Evolutionary conservation across 192 early-diverging fungal species (phyloP).

Genomic region (Podochytrium sp.): DNA sequence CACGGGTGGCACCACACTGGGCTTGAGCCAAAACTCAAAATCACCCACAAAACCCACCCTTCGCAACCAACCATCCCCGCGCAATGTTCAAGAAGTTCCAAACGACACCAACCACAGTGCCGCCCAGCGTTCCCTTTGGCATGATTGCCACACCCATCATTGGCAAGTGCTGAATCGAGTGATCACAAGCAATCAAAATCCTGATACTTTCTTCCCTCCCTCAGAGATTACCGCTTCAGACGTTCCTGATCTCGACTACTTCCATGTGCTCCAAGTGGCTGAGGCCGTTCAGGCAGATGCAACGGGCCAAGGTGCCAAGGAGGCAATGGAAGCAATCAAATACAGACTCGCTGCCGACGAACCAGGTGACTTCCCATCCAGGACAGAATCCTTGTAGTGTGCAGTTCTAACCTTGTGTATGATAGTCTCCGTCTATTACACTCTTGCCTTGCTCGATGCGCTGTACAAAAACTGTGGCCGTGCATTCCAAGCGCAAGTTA

Average conservation of each 20-base stretch:
- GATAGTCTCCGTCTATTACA: slow-evolving; percentile 28
- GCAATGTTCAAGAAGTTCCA: too few species aligned
- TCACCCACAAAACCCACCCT: too few species aligned
- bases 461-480: slow-evolving; percentile 28
- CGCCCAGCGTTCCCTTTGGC: too few species aligned
- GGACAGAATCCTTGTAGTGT: not conserved
- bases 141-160: not conserved
- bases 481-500: not conserved
- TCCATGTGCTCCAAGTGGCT: not conserved
- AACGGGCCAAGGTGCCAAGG: not conserved
- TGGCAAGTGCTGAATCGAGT: not conserved
- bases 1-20: too few species aligned
- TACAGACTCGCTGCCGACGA: not conserved
- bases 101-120: too few species aligned
- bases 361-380: not conserved
- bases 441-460: slow-evolving; percentile 15
- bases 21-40: too few species aligned
- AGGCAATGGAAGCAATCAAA: not conserved
- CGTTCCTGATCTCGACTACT: slow-evolving; percentile 3
- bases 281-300: not conserved
- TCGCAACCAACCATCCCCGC: too few species aligned
- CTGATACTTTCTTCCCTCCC: too few species aligned
- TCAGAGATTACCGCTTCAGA: not conserved
- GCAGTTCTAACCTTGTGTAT: not conserved
- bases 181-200: too few species aligned